Conservation (phyloP, 192 early-diverging fungal genomes). For the Spizellomyces punctatus region DNA sequence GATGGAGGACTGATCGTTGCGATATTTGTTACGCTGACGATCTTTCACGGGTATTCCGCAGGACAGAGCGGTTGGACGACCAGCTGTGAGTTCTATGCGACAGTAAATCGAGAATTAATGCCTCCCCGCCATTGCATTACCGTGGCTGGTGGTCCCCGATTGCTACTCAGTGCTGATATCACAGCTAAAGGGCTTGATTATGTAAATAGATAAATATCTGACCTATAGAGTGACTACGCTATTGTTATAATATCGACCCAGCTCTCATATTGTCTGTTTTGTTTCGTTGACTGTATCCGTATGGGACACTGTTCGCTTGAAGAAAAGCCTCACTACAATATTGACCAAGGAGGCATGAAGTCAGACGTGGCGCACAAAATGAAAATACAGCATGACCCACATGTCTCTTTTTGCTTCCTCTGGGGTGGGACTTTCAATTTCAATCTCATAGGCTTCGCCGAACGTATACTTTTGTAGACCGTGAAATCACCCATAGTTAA, state of each 20-base stretch:
- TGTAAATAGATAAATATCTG: too few relatives aligned
- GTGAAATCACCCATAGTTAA: background rate
- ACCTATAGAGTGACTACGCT: too few relatives aligned
- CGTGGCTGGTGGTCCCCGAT: too few relatives aligned
- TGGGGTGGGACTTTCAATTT: background rate
- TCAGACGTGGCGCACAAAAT: background rate
- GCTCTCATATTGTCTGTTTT: conserved; percentile 3
- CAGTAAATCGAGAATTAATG: too few relatives aligned
- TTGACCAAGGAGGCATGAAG: background rate
- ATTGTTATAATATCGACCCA: conserved; percentile 1
- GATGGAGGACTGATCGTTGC: too few relatives aligned
- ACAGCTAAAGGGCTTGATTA: too few relatives aligned
- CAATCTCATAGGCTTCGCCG: background rate
- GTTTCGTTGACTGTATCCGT: conserved; percentile 5
- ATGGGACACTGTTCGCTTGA: background rate
- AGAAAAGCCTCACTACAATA: background rate
- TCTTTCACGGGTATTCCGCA: too few relatives aligned
- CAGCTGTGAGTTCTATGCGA: too few relatives aligned
- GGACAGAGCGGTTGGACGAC: too few relatives aligned
- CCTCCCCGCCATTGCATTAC: too few relatives aligned
- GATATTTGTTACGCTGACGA: too few relatives aligned
- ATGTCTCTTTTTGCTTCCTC: background rate
- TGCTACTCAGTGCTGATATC: too few relatives aligned
- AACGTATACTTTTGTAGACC: conserved; percentile 1
- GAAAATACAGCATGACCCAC: background rate